phyloP scores from a whole-genome alignment of 306 rosid genomes.

The Prunus kanzakura region DNA sequence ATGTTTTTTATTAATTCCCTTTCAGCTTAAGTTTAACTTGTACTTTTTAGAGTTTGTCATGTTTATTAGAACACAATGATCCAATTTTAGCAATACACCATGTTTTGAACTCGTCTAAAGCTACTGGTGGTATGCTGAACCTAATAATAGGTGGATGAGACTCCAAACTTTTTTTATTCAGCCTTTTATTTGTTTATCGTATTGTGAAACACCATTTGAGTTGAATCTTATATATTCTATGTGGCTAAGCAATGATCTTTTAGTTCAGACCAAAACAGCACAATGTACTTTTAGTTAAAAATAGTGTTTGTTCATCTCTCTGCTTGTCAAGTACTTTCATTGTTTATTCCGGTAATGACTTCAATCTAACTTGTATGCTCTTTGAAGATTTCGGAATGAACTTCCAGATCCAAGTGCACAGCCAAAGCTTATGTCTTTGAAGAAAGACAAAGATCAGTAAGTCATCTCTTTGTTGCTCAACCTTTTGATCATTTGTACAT shows the following conservation, averaged over 20 bases:
- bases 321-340: background rate
- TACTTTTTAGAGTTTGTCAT: background rate
- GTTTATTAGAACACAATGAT: background rate
- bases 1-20: background rate
- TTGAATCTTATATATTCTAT: background rate
- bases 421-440: constrained; percentile 89
- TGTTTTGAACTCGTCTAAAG: background rate
- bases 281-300: background rate
- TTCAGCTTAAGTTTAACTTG: background rate
- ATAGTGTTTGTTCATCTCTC: background rate
- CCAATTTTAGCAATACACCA: background rate
- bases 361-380: constrained; percentile 21
- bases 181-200: background rate
- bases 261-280: background rate
- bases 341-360: constrained; percentile 30
- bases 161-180: background rate
- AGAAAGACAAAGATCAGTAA: constrained; percentile 90
- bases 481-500: background rate
- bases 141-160: background rate
- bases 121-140: background rate
- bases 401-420: constrained; percentile 99
- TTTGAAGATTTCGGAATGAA: constrained; percentile 84
- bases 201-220: background rate
- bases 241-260: background rate
- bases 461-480: constrained; percentile 27